Base-by-base conservation (phyloP, 2,329 filamentous ascomycete species). In the Pseudophaeomoniella oleicola region DNA sequence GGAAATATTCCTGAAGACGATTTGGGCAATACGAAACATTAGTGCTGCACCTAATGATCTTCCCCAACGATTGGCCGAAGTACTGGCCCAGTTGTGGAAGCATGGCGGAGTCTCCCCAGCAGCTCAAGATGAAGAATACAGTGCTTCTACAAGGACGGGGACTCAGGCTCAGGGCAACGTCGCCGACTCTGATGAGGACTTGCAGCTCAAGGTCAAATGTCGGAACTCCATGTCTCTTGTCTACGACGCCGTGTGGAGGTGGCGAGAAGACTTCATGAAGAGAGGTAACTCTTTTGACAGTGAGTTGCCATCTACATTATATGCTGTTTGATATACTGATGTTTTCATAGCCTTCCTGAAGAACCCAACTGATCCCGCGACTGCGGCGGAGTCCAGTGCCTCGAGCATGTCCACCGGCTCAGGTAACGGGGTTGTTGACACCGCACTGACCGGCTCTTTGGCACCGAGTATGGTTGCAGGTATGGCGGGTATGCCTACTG, bases 351-450 rank as follows among this genome's bases (percentile, higher is more conserved):
- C 65, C 59, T 85, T 82, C 46, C 72, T 86, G 42, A 86, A 88
- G 53, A 84, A 90, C 51, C 83, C 85, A 31, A 93, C 86, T 39
- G 81, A 88, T 53, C 81, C 82, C 5, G 19, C 22, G 15, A 67
- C 64, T 37, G 58, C 59, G 34, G 48, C 66, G 14, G 62, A 72
- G 39, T 62, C 64, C 17, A 69, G 30, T n/a, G 56, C 30, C 52
- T 63, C 32, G 6, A 17, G 14, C 9, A 17, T 18, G 9, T 4
- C 14, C 15, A 16, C 15, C 9, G 32, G 32, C 32, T 45, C 50
- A 14, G 53, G 41, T 13, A 44, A 61, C 31, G 50, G 51, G 2
- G 44, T 55, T 12, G 46, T 19, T 4, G 16, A 16, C 9, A 19
- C 10, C 17, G 6, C 30, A 10, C n/a, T 27, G 22, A 6, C 22